phyloP scores from a whole-genome alignment of 148 eudicot genomes.

The Cornus controversa region DNA sequence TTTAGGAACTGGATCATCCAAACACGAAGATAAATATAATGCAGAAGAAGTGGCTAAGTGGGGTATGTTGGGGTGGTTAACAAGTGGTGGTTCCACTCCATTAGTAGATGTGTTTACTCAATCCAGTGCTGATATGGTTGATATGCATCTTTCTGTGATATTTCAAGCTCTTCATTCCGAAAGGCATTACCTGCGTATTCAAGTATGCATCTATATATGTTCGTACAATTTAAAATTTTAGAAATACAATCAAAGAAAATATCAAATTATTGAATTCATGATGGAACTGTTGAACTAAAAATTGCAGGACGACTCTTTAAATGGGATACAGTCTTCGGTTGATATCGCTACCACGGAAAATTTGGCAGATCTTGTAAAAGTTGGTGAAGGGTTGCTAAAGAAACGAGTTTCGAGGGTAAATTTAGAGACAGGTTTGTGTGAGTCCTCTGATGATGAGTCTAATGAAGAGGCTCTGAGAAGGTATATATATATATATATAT shows the following conservation, averaged over 20 bases:
- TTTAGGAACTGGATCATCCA: conserved; percentile 24
- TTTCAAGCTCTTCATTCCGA: conserved; percentile 21
- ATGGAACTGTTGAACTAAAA: not conserved
- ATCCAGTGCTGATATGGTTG: conserved; percentile 32
- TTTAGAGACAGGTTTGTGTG: conserved; percentile 27
- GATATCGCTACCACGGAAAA: conserved; percentile 30
- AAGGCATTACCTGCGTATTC: conserved; percentile 29
- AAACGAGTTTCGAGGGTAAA: conserved; percentile 37
- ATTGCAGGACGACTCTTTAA: conserved; percentile 27
- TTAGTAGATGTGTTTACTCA: conserved; percentile 23
- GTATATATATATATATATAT: conserved; percentile 4
- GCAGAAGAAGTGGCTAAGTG: conserved; percentile 24
- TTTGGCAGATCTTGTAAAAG: conserved; percentile 30
- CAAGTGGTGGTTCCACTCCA: conserved; percentile 16
- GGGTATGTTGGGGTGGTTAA: conserved; percentile 27
- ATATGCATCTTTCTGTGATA: conserved; percentile 17
- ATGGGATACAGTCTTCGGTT: conserved; percentile 18
- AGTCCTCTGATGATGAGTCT: conserved; percentile 23
- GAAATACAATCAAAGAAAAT: no score
- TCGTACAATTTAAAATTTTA: no score
- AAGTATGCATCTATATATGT: conserved; percentile 1
- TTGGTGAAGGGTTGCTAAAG: conserved; percentile 30
- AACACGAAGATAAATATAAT: conserved; percentile 18
- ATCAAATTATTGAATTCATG: not conserved
- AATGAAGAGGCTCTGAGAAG: conserved; percentile 39